Conservation (phyloP, 495 filamentous ascomycete genomes). For the Hamigera avellanea region DNA sequence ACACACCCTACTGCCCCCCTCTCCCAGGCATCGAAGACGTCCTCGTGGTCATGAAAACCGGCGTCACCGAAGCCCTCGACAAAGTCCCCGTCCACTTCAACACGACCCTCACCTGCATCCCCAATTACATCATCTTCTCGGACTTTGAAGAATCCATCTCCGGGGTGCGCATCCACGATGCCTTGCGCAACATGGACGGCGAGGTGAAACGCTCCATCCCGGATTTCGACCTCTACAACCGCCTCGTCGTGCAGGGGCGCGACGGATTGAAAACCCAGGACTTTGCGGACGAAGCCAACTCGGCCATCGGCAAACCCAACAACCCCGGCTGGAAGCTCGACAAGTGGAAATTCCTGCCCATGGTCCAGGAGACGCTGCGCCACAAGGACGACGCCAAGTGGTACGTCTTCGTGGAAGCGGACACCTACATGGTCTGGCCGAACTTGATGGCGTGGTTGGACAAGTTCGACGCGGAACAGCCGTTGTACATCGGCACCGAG, state of each 20-base stretch:
- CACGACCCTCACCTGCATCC: constrained; percentile 40
- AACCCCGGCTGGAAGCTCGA: constrained; percentile 46
- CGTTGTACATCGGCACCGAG: constrained; percentile 48
- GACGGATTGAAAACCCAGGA: constrained; percentile 28
- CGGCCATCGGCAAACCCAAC: constrained; percentile 33
- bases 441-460: constrained; percentile 47
- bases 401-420: constrained; percentile 61
- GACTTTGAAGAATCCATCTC: constrained; percentile 40
- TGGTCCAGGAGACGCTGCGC: constrained; percentile 35
- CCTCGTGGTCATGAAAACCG: constrained; percentile 36
- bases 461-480: constrained; percentile 35
- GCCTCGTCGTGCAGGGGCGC: constrained; percentile 26
- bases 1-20: constrained; percentile 19
- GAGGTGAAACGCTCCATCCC: constrained; percentile 21
- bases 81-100: constrained; percentile 39
- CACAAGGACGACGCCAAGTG: constrained; percentile 42
- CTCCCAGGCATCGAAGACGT: constrained; percentile 33
- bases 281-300: constrained; percentile 32
- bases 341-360: constrained; percentile 50
- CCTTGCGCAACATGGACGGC: constrained; percentile 28
- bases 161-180: constrained; percentile 37
- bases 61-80: constrained; percentile 30
- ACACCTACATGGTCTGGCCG: constrained; percentile 54
- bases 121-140: constrained; percentile 44
- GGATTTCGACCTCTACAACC: constrained; percentile 44